A percentile compares a stretch with the other conserved stretches of the same genome.
Evolutionary conservation across 2,329 filamentous ascomycete species (phyloP).

Genomic region (Hymenoscyphus occultus): DNA sequence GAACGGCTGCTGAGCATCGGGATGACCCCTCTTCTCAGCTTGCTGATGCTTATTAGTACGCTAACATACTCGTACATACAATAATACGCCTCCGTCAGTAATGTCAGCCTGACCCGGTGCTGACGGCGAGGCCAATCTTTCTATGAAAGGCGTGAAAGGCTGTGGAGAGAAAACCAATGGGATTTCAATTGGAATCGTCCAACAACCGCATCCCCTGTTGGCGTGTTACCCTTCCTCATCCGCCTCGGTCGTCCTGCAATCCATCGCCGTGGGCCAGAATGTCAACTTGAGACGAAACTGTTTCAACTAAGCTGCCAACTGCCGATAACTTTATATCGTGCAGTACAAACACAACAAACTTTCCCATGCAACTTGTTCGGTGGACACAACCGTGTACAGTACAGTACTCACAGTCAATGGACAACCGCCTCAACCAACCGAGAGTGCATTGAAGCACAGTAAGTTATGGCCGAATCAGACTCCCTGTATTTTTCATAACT

Average conservation of each 20-base stretch:
- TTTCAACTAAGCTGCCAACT: constrained; percentile 19
- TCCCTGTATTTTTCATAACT: neutral
- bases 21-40: constrained; percentile 7
- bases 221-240: neutral
- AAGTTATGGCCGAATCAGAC: neutral
- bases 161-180: neutral
- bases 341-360: neutral
- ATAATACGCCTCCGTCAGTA: neutral
- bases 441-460: neutral
- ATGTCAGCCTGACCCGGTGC: constrained; percentile 8
- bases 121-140: constrained; percentile 7
- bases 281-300: constrained; percentile 26
- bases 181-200: constrained; percentile 1
- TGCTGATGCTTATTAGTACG: neutral
- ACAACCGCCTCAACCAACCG: neutral
- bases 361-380: neutral
- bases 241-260: neutral
- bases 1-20: constrained; percentile 3
- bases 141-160: neutral
- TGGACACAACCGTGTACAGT: neutral
- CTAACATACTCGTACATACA: neutral
- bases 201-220: neutral
- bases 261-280: neutral
- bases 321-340: neutral
- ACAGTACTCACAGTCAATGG: neutral